phyloP scores from a whole-genome alignment of 2,329 filamentous ascomycete species.

The Ceratocystis albifundus region DNA sequence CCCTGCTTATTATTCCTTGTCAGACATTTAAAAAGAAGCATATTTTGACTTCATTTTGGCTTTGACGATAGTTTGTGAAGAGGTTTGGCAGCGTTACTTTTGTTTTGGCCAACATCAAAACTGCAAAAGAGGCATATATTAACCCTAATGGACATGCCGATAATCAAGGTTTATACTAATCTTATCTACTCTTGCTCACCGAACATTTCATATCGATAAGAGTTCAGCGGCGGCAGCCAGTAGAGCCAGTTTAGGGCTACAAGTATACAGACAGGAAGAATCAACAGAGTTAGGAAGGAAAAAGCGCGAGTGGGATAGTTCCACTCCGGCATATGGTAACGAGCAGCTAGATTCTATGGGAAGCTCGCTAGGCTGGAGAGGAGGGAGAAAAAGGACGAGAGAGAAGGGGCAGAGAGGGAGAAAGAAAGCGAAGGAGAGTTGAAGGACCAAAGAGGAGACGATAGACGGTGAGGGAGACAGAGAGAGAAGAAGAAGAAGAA shows the following conservation, averaged over 20 bases:
- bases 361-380: neutral
- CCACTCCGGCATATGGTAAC: neutral
- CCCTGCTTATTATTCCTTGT: conserved; percentile 2
- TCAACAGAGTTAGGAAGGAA: neutral
- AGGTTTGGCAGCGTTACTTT: neutral
- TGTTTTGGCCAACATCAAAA: neutral
- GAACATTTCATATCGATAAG: neutral
- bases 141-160: neutral
- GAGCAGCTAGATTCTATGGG: neutral
- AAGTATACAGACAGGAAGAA: neutral
- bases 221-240: neutral
- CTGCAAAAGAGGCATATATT: neutral
- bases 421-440: neutral
- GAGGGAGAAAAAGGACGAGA: neutral
- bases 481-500: no score
- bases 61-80: neutral
- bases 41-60: conserved; percentile 5
- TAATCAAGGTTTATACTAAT: neutral
- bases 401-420: neutral
- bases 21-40: neutral
- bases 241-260: neutral
- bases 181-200: no score
- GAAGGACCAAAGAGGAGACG: neutral
- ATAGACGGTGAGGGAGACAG: neutral
- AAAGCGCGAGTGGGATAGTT: neutral